These are phyloP conservation scores for Chlorella sp. DNA, from an alignment of 139 green algal species.

Conservation along the genomic window DNA sequence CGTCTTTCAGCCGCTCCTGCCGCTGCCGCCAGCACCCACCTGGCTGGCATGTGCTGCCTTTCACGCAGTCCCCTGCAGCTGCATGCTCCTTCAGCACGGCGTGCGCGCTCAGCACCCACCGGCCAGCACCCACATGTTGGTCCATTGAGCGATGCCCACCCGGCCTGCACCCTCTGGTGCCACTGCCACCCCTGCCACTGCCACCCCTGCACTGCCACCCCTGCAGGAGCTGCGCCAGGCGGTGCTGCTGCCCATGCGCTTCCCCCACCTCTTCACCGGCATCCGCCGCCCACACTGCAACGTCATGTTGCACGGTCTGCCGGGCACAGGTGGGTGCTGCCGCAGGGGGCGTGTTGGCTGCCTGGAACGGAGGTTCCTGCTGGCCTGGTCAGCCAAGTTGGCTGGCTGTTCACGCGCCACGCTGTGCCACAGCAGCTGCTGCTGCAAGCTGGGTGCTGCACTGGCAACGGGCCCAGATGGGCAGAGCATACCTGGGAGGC, in stretches of 20 bases:
- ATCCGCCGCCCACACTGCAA: constrained; percentile 59
- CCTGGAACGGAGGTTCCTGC: too few species aligned
- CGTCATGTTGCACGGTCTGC: constrained; percentile 64
- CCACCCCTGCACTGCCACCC: constrained; percentile 7
- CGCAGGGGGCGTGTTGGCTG: background rate
- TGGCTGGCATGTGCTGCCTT: background rate
- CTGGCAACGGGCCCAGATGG: too few species aligned
- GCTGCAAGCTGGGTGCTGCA: too few species aligned
- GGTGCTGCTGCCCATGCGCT: constrained; percentile 59
- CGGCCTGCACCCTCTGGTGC: background rate
- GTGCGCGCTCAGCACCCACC: background rate
- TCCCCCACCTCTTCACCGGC: constrained; percentile 67
- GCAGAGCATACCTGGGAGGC: too few species aligned
- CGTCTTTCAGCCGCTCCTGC: too few species aligned
- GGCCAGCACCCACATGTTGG: background rate
- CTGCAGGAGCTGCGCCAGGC: constrained; percentile 60
- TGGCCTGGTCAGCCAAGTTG: background rate
- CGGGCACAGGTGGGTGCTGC: constrained; percentile 63
- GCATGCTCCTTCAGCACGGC: too few species aligned
- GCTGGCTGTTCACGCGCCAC: too few species aligned
- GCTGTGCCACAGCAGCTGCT: too few species aligned
- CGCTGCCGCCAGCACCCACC: background rate
- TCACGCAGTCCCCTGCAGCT: background rate
- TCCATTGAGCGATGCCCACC: too few species aligned
- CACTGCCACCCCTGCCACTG: too few species aligned